Conservation (phyloP, 2,329 filamentous ascomycete species). For the Cordyceps farinosa region DNA sequence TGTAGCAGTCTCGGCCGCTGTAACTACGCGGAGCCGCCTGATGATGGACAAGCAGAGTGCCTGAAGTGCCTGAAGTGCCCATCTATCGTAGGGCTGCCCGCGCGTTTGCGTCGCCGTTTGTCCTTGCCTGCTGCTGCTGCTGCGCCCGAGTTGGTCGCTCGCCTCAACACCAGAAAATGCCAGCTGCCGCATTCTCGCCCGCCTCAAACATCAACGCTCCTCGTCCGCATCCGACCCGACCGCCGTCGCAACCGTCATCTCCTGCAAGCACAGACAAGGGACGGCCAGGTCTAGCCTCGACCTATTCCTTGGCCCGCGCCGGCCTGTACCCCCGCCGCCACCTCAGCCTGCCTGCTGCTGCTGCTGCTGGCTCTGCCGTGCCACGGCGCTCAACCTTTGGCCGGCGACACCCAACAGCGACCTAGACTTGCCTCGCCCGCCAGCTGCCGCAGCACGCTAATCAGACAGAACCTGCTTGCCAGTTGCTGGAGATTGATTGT, state of each 20-base stretch:
- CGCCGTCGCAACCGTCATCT: not conserved
- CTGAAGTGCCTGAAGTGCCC: not conserved
- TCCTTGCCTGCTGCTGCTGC: not conserved
- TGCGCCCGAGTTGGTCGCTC: not conserved
- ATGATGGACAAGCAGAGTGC: too few species aligned
- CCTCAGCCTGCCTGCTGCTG: constrained; percentile 15
- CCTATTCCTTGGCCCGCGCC: constrained; percentile 4
- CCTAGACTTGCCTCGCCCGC: not conserved
- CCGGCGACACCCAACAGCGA: constrained; percentile 10
- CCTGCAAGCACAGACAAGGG: not conserved
- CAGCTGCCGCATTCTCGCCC: not conserved
- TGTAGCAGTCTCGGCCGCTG: not conserved
- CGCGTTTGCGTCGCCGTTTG: not conserved
- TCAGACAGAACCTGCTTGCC: not conserved
- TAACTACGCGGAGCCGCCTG: not conserved
- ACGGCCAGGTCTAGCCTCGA: not conserved
- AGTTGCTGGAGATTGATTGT: not conserved
- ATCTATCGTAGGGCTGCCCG: constrained; percentile 1
- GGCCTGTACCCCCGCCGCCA: constrained; percentile 9
- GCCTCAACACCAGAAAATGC: not conserved
- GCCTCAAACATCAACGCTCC: not conserved
- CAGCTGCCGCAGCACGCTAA: not conserved
- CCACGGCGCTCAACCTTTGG: constrained; percentile 8
- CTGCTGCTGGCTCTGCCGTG: constrained; percentile 1
- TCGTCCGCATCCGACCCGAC: not conserved